Evolutionary conservation across 495 filamentous ascomycete species (phyloP).

Genomic region (Aspergillus cristatus): DNA sequence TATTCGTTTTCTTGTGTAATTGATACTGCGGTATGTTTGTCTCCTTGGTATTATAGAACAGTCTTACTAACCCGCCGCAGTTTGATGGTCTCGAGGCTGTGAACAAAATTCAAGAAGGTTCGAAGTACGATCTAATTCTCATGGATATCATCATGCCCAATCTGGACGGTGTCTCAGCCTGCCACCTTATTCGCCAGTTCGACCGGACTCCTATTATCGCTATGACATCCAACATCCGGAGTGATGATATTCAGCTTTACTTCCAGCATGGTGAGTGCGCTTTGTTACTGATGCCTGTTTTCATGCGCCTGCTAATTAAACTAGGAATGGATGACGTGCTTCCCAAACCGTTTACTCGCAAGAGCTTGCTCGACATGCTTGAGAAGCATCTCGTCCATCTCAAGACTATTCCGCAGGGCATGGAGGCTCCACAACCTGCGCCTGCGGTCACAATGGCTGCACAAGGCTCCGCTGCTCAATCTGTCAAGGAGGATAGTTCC

Average conservation of each 20-base stretch:
- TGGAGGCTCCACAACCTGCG: constrained; percentile 43
- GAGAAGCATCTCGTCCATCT: constrained; percentile 81
- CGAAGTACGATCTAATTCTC: constrained; percentile 84
- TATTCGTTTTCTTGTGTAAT: constrained; percentile 82
- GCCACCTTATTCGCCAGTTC: constrained; percentile 86
- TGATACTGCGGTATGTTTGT: constrained; percentile 70
- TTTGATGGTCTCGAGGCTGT: constrained; percentile 88
- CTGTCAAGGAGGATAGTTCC: constrained; percentile 74
- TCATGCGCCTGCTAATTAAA: constrained; percentile 9
- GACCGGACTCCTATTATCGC: constrained; percentile 87
- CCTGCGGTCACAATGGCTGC: constrained; percentile 40
- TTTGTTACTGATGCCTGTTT: constrained; percentile 20
- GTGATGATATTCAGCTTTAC: constrained; percentile 94
- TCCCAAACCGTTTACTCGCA: constrained; percentile 94
- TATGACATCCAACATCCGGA: constrained; percentile 97
- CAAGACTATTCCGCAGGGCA: constrained; percentile 49
- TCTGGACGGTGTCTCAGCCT: constrained; percentile 89
- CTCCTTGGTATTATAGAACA: too few relatives aligned
- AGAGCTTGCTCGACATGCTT: constrained; percentile 83
- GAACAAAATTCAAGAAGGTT: constrained; percentile 74
- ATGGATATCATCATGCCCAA: constrained; percentile 99
- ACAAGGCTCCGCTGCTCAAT: constrained; percentile 47
- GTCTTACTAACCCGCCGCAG: constrained; percentile 29
- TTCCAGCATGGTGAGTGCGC: constrained; percentile 71
- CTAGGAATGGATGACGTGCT: constrained; percentile 98